Conservation (phyloP, 331 rosid genomes). For the Telfairia occidentalis region DNA sequence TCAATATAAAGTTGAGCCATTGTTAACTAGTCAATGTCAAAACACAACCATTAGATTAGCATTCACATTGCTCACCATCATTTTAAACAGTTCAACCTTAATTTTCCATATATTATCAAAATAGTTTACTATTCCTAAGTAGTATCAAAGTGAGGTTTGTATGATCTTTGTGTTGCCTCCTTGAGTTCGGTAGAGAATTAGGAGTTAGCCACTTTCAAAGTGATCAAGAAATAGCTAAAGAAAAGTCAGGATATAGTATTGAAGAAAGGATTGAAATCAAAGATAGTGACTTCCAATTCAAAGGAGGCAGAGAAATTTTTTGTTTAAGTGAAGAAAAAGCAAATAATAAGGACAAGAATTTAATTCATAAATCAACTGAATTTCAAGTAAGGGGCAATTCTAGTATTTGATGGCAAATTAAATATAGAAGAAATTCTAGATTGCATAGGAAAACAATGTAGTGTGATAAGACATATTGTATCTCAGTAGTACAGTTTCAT, state of each 20-base stretch:
- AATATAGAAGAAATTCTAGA: background rate
- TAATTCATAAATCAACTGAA: background rate
- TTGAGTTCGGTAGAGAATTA: background rate
- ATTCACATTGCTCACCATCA: background rate
- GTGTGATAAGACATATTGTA: background rate
- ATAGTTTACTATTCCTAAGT: background rate
- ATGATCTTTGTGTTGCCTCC: background rate
- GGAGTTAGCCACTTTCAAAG: background rate
- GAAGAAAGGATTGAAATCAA: background rate
- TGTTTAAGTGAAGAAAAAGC: background rate
- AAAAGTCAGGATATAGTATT: background rate
- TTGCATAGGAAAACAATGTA: background rate
- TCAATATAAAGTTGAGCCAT: background rate
- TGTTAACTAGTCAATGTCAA: background rate
- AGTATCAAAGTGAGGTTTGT: background rate
- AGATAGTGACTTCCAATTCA: background rate
- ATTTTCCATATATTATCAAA: background rate
- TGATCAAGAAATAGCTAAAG: background rate
- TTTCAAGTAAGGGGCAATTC: background rate
- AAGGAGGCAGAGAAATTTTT: background rate
- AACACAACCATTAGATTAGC: background rate
- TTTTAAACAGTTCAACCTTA: background rate
- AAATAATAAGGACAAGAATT: background rate
- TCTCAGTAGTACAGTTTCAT: background rate
- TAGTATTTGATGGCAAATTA: background rate